phyloP scores from a whole-genome alignment of 2,329 filamentous ascomycete genomes.

The Fusarium sublunatum region DNA sequence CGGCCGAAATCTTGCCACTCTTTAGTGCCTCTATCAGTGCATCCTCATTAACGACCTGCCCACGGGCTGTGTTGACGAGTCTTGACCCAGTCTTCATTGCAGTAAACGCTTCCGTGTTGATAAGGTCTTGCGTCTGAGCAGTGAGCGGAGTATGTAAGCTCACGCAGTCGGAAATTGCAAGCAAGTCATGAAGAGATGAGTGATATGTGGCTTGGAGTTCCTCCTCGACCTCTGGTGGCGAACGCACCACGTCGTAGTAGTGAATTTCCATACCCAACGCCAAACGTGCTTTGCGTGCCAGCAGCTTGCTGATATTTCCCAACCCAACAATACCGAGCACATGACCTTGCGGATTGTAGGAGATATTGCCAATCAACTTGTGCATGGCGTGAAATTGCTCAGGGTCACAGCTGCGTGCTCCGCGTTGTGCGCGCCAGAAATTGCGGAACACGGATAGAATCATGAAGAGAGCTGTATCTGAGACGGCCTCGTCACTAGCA shows the following conservation, averaged over 20 bases:
- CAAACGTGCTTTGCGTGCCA: conserved; percentile 58
- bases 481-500: conserved; percentile 57
- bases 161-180: conserved; percentile 50
- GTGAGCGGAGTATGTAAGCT: conserved; percentile 49
- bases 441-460: conserved; percentile 62
- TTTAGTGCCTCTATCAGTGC: conserved; percentile 61
- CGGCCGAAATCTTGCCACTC: conserved; percentile 57
- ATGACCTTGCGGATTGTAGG: conserved; percentile 60
- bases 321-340: conserved; percentile 65
- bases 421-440: conserved; percentile 56
- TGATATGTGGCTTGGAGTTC: conserved; percentile 49
- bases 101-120: conserved; percentile 21
- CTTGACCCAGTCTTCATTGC: conserved; percentile 61
- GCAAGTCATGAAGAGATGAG: conserved; percentile 41
- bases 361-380: conserved; percentile 49
- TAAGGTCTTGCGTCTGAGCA: conserved; percentile 31
- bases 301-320: conserved; percentile 57
- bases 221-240: conserved; percentile 45
- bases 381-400: conserved; percentile 32
- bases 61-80: conserved; percentile 65
- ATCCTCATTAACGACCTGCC: conserved; percentile 63
- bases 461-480: conserved; percentile 56
- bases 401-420: conserved; percentile 32
- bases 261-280: conserved; percentile 66
- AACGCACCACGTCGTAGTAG: conserved; percentile 60